phyloP scores from a whole-genome alignment of 176 grass and related monocot genomes.

The Cenchrus americanus region DNA sequence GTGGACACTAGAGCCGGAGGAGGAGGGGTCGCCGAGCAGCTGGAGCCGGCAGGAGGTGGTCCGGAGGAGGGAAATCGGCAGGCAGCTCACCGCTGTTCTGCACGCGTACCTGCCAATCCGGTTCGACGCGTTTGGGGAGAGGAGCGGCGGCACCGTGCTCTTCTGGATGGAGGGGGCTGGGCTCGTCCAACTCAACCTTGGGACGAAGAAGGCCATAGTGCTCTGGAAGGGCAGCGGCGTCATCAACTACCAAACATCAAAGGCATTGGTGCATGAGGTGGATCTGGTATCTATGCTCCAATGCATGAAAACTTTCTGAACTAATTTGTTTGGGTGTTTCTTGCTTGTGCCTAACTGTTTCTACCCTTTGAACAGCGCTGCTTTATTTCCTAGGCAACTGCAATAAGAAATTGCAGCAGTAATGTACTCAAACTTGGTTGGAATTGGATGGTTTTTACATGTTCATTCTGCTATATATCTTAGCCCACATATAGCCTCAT shows the following conservation, averaged over 20 bases:
- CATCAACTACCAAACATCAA: accelerated
- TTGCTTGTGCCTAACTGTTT: too few relatives aligned
- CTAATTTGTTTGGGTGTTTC: too few relatives aligned
- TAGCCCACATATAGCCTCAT: too few relatives aligned
- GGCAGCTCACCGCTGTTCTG: background rate
- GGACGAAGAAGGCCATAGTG: background rate
- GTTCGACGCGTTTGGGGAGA: background rate
- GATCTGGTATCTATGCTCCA: background rate
- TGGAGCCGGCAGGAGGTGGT: background rate
- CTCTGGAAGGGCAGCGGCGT: background rate
- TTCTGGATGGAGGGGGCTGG: background rate
- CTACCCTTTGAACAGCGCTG: too few relatives aligned
- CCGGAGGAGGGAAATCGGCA: background rate
- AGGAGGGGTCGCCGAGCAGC: background rate
- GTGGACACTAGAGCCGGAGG: background rate
- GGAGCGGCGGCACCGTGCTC: conserved; percentile 10
- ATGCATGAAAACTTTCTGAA: background rate
- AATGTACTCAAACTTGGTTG: too few relatives aligned
- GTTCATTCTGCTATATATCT: too few relatives aligned
- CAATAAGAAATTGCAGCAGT: too few relatives aligned
- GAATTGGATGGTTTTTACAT: too few relatives aligned
- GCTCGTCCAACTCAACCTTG: background rate
- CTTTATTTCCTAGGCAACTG: too few relatives aligned
- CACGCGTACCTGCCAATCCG: background rate
- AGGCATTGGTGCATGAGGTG: background rate